phyloP scores from a whole-genome alignment of 2,329 filamentous ascomycete species.

The Penicillium brasilianum region DNA sequence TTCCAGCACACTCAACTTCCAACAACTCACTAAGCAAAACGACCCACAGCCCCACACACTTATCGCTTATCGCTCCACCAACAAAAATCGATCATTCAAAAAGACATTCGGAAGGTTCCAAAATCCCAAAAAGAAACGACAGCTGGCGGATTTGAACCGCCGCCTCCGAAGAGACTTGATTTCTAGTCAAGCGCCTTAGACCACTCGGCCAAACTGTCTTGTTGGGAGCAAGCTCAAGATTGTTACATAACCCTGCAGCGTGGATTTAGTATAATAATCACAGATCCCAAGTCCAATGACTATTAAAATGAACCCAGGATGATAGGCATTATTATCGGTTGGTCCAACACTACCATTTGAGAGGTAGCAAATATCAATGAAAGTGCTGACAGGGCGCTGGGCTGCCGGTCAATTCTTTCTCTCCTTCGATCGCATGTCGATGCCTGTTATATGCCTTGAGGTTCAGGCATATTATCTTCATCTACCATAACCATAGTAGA shows the following conservation, averaged over 20 bases:
- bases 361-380: too few relatives aligned
- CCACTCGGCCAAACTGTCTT: conserved; percentile 8
- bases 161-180: conserved; percentile 10
- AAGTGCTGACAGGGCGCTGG: too few relatives aligned
- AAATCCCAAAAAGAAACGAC: not conserved
- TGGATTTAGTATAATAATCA: too few relatives aligned
- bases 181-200: conserved; percentile 13
- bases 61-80: not conserved
- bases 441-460: too few relatives aligned
- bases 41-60: not conserved
- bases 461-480: too few relatives aligned
- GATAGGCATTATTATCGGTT: not conserved
- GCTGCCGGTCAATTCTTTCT: too few relatives aligned
- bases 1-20: not conserved
- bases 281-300: too few relatives aligned
- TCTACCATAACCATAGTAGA: too few relatives aligned
- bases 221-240: not conserved
- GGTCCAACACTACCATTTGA: too few relatives aligned
- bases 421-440: too few relatives aligned
- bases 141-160: conserved; percentile 12
- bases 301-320: too few relatives aligned
- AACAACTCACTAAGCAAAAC: not conserved
- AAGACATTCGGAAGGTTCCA: not conserved
- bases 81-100: not conserved
- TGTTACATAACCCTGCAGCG: not conserved